Evolutionary conservation across 306 rosid genomes (phyloP).

Genomic region (Castanospermum australe): DNA sequence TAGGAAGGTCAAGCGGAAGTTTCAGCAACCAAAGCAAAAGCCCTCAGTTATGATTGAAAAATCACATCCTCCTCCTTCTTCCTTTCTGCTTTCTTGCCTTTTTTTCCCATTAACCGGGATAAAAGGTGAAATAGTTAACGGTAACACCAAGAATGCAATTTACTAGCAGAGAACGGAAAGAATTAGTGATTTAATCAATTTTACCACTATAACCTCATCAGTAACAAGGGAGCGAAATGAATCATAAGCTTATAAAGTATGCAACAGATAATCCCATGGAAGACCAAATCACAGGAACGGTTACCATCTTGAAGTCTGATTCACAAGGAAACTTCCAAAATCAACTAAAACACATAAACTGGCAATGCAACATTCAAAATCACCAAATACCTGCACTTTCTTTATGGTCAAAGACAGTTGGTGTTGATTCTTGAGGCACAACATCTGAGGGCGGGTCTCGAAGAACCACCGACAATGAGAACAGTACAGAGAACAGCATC

Average conservation of each 20-base stretch:
- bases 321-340: not conserved
- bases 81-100: not conserved
- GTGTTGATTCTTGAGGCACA: constrained; percentile 34
- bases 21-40: no score
- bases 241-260: not conserved
- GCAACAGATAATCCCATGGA: no score
- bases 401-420: constrained; percentile 25
- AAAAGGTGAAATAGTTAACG: not conserved
- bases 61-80: not conserved
- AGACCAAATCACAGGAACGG: not conserved
- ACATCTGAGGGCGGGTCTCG: constrained; percentile 81
- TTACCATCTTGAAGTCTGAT: not conserved
- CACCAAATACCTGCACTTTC: constrained; percentile 40
- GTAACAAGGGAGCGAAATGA: not conserved
- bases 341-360: not conserved
- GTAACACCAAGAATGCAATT: not conserved
- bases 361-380: not conserved
- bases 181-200: not conserved
- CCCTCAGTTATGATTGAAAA: no score
- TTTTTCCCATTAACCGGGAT: no score
- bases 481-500: constrained; percentile 68
- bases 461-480: constrained; percentile 70
- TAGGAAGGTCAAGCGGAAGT: no score
- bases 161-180: not conserved
- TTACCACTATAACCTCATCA: not conserved